Conservation (phyloP, 495 filamentous ascomycete genomes). For the Cercophora samala region DNA sequence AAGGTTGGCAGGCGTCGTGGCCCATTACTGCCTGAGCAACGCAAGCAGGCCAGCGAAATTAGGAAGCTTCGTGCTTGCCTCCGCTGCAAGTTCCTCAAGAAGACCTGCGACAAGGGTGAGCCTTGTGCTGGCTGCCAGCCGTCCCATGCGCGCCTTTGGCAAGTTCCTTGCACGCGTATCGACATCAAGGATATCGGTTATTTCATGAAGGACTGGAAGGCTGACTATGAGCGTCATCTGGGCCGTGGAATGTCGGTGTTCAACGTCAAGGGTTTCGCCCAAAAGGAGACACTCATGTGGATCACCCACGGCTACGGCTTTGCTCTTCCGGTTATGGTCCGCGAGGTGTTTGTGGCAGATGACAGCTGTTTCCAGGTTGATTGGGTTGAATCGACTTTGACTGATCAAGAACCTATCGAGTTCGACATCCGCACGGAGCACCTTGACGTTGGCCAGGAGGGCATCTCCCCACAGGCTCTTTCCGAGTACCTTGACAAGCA, state of each 20-base stretch:
- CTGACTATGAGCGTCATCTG: constrained; percentile 86
- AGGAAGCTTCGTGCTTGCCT: constrained; percentile 87
- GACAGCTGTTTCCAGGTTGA: constrained; percentile 89
- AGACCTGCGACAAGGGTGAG: constrained; percentile 94
- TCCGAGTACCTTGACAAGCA: constrained; percentile 90
- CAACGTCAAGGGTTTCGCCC: constrained; percentile 89
- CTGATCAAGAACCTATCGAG: constrained; percentile 62
- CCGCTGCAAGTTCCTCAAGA: constrained; percentile 97
- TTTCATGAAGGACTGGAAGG: constrained; percentile 98
- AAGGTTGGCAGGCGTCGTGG: constrained; percentile 82
- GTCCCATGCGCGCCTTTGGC: constrained; percentile 88
- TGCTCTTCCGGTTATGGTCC: constrained; percentile 80
- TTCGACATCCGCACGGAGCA: constrained; percentile 82
- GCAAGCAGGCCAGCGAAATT: constrained; percentile 91
- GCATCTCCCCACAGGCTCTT: constrained; percentile 69
- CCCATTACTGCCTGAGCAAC: constrained; percentile 85
- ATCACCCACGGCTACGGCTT: constrained; percentile 90
- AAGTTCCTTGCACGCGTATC: constrained; percentile 91
- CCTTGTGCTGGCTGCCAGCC: constrained; percentile 90
- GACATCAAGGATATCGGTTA: constrained; percentile 96
- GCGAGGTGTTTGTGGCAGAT: constrained; percentile 85
- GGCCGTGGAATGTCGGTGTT: constrained; percentile 80
- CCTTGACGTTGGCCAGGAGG: constrained; percentile 79
- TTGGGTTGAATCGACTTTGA: constrained; percentile 76
- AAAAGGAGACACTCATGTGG: constrained; percentile 71